Evolutionary conservation across 257 asterid species (phyloP), one percentile per base, ranked within the genome.

Genomic region (Rhazya stricta): DNA sequence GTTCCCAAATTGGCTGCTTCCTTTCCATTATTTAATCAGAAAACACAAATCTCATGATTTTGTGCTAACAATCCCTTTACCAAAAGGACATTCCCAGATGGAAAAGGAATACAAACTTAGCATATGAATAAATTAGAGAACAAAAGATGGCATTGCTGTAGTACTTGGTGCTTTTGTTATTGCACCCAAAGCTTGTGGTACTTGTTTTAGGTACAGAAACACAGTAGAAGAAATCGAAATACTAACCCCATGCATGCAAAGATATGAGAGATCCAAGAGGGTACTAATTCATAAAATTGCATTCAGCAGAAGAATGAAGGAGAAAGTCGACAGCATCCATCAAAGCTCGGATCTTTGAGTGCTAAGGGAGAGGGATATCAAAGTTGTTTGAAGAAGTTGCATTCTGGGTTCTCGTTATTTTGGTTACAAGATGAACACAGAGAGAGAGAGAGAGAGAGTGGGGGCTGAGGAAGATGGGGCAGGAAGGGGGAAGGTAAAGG

Each of bases 211-310:
- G 19, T 56, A 68, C 54, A 41, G 50, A 68, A 30, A 43, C 34
- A 5, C 46, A 34, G 23, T 13, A 51, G 65, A 79, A 70, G 67
- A 78, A 53, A 67, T 60, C 71, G 68, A 73, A 85, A 65, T 67
- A 86, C 96, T 89, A 85, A 90, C 97, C 97, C 96, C 97, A 92
- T 92, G 89, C 91, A 90, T 80, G 89, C 88, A 82, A 86, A 70
- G 78, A 88, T 74, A 77, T 73, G 82, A 74, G 90, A 83, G 83
- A 88, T 82, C 86, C 88, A 86, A 82, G 85, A 78, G 43, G 84
- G 77, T 58, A 81, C 41, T 74, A 88, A 84, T 84, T 86, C 73
- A 82, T 84, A 79, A 65, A 58, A 77, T 67, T 74, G 48, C 58
- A 80, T 79, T 69, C 56, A 78, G 65, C 66, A 66, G 54, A 50